Conservation (phyloP, 495 filamentous ascomycete species). For the Corynascus novoguineensis region DNA sequence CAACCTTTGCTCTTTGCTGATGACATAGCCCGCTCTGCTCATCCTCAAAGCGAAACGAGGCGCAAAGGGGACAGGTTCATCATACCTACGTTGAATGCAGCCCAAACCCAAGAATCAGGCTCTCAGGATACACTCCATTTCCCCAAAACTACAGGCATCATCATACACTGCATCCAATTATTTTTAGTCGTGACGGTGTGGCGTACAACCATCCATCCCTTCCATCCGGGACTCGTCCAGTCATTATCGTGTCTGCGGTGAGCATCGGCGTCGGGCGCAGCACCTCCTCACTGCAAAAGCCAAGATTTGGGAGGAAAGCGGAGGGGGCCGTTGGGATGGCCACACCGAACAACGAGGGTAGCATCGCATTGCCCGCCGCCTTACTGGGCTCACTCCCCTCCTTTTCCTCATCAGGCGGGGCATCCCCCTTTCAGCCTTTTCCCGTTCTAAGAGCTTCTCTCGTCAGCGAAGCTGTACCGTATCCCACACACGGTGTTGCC, state of each 20-base stretch:
- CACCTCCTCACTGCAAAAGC: no score
- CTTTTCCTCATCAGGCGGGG: neutral
- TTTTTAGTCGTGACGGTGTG: constrained; percentile 17
- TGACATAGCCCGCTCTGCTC: neutral
- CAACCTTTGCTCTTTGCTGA: no score
- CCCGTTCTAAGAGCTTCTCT: neutral
- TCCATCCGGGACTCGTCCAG: no score
- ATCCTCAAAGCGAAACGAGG: neutral
- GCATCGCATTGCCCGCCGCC: neutral
- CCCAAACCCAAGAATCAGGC: constrained; percentile 4
- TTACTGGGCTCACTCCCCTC: neutral
- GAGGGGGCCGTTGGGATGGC: neutral
- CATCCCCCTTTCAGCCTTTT: neutral
- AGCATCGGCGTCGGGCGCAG: neutral
- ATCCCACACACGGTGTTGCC: constrained; percentile 3
- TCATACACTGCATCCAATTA: constrained; percentile 4
- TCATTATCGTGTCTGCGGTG: neutral
- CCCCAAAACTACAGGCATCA: neutral
- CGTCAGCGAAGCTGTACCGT: constrained; percentile 8
- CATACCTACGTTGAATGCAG: no score
- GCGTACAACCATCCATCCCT: constrained; percentile 6
- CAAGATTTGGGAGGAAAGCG: no score
- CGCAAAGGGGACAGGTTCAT: neutral
- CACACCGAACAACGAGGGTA: neutral
- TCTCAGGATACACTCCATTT: neutral